Percentiles rank a stretch among this genome's conserved stretches.
Conservation (phyloP, 1,139 yeast genomes). For the Geotrichum citri-aurantii region DNA sequence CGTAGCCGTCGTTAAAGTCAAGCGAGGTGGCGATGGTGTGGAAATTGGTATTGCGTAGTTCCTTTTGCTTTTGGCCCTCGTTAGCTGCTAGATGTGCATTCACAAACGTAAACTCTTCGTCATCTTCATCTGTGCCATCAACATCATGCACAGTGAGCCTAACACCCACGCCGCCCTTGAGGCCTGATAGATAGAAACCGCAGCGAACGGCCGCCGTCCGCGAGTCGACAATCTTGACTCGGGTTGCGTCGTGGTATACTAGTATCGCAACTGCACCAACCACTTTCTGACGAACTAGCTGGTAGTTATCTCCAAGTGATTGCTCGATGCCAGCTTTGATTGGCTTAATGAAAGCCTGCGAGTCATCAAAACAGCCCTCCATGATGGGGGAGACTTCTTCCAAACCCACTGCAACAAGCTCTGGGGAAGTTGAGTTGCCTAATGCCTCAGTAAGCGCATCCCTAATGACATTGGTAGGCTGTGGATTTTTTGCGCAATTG, state of each 20-base stretch:
- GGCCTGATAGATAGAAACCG: slow-evolving; percentile 55
- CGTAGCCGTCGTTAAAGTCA: slow-evolving; percentile 56
- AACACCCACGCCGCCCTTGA: slow-evolving; percentile 71
- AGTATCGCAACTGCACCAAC: slow-evolving; percentile 65
- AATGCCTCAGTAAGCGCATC: slow-evolving; percentile 7
- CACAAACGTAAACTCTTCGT: slow-evolving; percentile 51
- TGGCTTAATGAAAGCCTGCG: slow-evolving; percentile 41
- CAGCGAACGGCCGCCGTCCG: slow-evolving; percentile 38
- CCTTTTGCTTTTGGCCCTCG: slow-evolving; percentile 53
- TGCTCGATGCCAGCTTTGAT: slow-evolving; percentile 42
- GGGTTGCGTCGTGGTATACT: slow-evolving; percentile 42
- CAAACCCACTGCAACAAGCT: slow-evolving; percentile 59
- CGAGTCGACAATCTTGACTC: slow-evolving; percentile 16
- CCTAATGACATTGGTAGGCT: slow-evolving; percentile 24
- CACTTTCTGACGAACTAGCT: slow-evolving; percentile 44
- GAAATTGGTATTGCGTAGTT: slow-evolving; percentile 50
- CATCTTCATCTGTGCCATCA: slow-evolving; percentile 4
- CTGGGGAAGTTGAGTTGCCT: slow-evolving; percentile 34
- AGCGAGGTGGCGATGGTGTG: slow-evolving; percentile 47
- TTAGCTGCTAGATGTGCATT: slow-evolving; percentile 69
- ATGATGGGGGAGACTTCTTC: slow-evolving; percentile 67
- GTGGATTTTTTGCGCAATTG: slow-evolving; percentile 26
- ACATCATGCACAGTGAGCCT: slow-evolving; percentile 42
- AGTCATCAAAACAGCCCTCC: slow-evolving; percentile 51
- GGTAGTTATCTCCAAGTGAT: slow-evolving; percentile 42